A percentile compares a stretch with the other conserved stretches of the same genome.
Evolutionary conservation across 306 rosid genomes (phyloP).

Genomic region (Fragaria nilgerrensis): DNA sequence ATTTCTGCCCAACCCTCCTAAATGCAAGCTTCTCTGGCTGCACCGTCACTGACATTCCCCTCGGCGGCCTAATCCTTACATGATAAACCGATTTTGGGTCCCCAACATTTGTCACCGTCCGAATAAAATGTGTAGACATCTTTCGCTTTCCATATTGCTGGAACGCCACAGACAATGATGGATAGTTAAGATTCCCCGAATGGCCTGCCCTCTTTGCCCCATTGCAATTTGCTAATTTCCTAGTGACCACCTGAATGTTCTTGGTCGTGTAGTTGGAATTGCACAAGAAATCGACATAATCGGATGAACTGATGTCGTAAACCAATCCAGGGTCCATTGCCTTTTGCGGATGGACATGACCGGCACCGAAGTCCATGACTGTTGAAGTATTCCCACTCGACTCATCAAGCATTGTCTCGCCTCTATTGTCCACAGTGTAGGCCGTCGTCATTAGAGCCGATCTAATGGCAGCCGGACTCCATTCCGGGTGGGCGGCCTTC

Average conservation of each 20-base stretch:
- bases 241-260: conserved; percentile 59
- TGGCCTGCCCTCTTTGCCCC: conserved; percentile 76
- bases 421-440: conserved; percentile 62
- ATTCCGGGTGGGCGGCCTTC: conserved; percentile 86
- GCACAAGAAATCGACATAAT: conserved; percentile 83
- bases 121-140: conserved; percentile 80
- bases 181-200: conserved; percentile 77
- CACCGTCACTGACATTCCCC: conserved; percentile 58
- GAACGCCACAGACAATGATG: conserved; percentile 70
- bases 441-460: conserved; percentile 92
- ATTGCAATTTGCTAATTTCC: conserved; percentile 66
- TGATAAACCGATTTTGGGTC: conserved; percentile 63
- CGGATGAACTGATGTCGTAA: conserved; percentile 50
- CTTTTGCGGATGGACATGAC: conserved; percentile 82
- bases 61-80: conserved; percentile 51
- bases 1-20: conserved; percentile 69
- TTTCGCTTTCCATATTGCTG: conserved; percentile 73
- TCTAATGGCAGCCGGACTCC: conserved; percentile 85
- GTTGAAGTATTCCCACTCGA: conserved; percentile 77
- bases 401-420: conserved; percentile 67
- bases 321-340: conserved; percentile 87
- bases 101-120: conserved; percentile 85
- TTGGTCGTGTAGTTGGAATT: conserved; percentile 70
- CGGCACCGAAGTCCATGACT: conserved; percentile 71
- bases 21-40: conserved; percentile 65